Evolutionary conservation across 257 asterid species (phyloP), one percentile per base, ranked within the genome.

Genomic region (Gentiana straminea): DNA sequence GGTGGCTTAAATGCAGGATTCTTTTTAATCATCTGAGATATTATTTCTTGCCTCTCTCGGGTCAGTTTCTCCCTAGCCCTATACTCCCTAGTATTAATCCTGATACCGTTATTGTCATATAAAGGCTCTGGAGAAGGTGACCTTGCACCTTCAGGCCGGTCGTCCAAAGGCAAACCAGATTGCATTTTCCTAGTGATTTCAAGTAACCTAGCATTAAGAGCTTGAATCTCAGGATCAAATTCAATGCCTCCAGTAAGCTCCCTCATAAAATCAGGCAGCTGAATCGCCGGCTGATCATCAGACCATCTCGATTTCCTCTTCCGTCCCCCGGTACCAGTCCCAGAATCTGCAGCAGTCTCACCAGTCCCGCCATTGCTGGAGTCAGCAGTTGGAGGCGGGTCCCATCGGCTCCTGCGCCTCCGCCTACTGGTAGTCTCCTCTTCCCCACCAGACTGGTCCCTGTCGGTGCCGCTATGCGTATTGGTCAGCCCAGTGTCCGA

Each of bases 71-170:
- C 96, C 51, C 96, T 77, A 0, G 96, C 95, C 13, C 98, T 92
- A 69, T 78, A 87, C 69, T 91, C 98, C 77, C 96, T 78, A 4
- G 98, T 91, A 63, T 91, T 91, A 60, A 91, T 83, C 68, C 96
- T 79, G 6, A 87, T 81, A 13, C 96, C 98, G 78, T 81, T 63
- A 70, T 83, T 91, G 76, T 87, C 98, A 46, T 91, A 91, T 1
- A 91, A 64, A 8, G 98, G 98, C 64, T 91, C 98, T 2, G 98
- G 98, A 9, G 96, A 91, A 44, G 98, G 98, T 12, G 98, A 91
- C 63, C 98, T 73, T 53, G 89, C 92, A 32, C 95, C 96, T 70
- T 91, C 96, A 0, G 98, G 90, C 8, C 82, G 77, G 45, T 91
- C 98, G 56, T 91, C 98, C 67, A 86, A 72, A 33, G 80, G 83